These are phyloP conservation scores for Cyberlindnera petersonii DNA, from an alignment of 805 yeast genomes.

Conservation along the genomic window DNA sequence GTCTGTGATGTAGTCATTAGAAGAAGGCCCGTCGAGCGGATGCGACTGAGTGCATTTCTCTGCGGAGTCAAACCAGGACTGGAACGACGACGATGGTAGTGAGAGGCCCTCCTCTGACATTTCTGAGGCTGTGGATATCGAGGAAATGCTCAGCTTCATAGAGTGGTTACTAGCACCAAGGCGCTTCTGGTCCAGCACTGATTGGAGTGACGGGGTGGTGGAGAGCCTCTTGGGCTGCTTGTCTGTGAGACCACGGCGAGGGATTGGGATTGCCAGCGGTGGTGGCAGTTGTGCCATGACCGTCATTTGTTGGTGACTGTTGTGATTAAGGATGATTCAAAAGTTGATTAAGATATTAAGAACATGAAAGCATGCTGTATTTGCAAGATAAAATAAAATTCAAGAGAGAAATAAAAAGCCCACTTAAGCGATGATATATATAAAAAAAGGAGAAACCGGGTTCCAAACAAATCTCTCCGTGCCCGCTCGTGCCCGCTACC, in stretches of 20 bases:
- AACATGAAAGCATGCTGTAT: too few species aligned
- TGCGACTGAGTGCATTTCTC: slow-evolving; percentile 20
- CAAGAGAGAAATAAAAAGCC: too few species aligned
- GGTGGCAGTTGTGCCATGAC: slow-evolving; percentile 5
- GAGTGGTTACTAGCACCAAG: slow-evolving; percentile 9
- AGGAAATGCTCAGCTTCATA: slow-evolving; percentile 5
- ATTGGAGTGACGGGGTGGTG: slow-evolving; percentile 23
- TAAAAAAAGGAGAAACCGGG: too few species aligned
- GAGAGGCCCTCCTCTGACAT: slow-evolving; percentile 1
- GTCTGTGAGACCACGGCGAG: slow-evolving; percentile 6
- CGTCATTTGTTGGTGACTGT: slow-evolving; percentile 4
- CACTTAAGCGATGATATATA: too few species aligned
- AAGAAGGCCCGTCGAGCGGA: slow-evolving; percentile 18
- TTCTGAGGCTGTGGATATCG: slow-evolving; percentile 4
- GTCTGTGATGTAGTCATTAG: slow-evolving; percentile 18
- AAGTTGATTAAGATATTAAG: too few species aligned
- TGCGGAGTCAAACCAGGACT: slow-evolving; percentile 15
- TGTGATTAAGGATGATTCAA: neutral
- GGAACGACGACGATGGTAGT: slow-evolving; percentile 8
- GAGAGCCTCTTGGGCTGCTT: slow-evolving; percentile 1
- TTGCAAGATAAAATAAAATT: too few species aligned
- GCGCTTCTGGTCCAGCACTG: slow-evolving; percentile 23
- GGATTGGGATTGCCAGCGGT: slow-evolving; percentile 25
- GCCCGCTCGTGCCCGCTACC: neutral
- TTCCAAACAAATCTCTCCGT: too few species aligned